Evolutionary conservation across 441 rosid genomes (phyloP).

Genomic region (Aquilaria agallochum): DNA sequence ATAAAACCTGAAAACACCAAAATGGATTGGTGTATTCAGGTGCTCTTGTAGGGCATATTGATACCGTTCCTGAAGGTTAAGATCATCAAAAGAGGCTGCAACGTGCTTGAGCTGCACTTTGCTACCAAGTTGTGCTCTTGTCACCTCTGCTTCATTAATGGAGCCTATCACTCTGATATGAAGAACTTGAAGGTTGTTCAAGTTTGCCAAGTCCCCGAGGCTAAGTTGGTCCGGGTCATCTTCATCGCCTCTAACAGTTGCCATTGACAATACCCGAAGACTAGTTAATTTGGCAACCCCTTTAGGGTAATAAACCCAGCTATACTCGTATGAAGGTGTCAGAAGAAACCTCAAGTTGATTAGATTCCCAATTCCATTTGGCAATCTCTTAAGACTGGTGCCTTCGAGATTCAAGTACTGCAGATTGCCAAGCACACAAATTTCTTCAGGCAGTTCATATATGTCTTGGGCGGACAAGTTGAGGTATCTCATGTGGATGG

Average conservation of each 20-base stretch:
- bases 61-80: no score
- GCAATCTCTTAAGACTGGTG: background rate
- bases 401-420: conserved; percentile 10
- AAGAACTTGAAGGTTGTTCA: background rate
- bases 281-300: background rate
- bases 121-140: conserved; percentile 11
- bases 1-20: no score
- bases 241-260: background rate
- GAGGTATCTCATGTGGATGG: conserved; percentile 14
- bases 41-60: no score
- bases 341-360: conserved; percentile 3
- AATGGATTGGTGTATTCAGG: no score
- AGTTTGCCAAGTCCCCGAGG: background rate
- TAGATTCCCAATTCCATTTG: background rate
- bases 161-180: background rate
- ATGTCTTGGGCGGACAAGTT: background rate
- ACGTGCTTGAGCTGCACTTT: background rate
- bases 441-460: background rate
- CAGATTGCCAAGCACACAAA: conserved; percentile 1
- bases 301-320: background rate
- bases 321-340: background rate
- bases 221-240: background rate
- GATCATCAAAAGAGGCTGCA: no score
- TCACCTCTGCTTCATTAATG: conserved; percentile 14
- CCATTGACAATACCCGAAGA: background rate